These are phyloP conservation scores for Lactarius akahatsu DNA, from an alignment of 768 basidiomycete species.

Conservation along the genomic window DNA sequence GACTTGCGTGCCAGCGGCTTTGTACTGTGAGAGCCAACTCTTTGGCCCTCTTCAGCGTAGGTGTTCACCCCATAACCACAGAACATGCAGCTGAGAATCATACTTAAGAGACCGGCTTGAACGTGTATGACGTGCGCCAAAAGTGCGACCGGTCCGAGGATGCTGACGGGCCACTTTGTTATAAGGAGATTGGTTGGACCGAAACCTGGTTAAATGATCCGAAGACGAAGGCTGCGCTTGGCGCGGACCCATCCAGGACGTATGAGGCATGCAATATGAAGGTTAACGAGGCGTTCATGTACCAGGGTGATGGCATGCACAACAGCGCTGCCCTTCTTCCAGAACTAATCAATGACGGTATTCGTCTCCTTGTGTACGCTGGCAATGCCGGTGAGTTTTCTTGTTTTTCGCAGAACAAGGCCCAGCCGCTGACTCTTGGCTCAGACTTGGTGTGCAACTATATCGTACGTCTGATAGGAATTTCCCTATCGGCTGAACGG, in stretches of 20 bases:
- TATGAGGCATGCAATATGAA: slow-evolving; percentile 77
- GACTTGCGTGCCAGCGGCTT: slow-evolving; percentile 54
- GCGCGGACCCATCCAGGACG: slow-evolving; percentile 55
- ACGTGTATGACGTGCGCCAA: slow-evolving; percentile 85
- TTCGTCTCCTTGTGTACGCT: slow-evolving; percentile 86
- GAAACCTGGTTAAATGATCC: slow-evolving; percentile 85
- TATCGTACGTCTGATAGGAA: slow-evolving; percentile 45
- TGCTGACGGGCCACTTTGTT: slow-evolving; percentile 60
- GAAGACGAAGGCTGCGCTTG: slow-evolving; percentile 71
- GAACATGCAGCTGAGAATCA: not conserved
- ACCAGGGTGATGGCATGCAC: slow-evolving; percentile 85
- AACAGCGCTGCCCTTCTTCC: slow-evolving; percentile 78
- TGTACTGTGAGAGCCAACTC: slow-evolving; percentile 81
- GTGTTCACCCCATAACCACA: slow-evolving; percentile 32
- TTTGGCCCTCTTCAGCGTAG: slow-evolving; percentile 70
- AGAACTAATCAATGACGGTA: slow-evolving; percentile 76
- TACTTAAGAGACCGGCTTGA: slow-evolving; percentile 61
- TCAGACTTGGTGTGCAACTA: slow-evolving; percentile 83
- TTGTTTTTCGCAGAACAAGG: not conserved
- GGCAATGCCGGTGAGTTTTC: slow-evolving; percentile 61
- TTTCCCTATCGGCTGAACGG: not conserved
- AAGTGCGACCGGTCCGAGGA: slow-evolving; percentile 72
- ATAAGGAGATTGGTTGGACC: slow-evolving; percentile 82
- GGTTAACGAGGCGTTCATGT: slow-evolving; percentile 76
- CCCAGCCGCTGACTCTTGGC: not conserved